A percentile compares a stretch with the other conserved stretches of the same genome.
These are phyloP conservation scores for Astraeus odoratus DNA, from an alignment of 768 basidiomycete genomes.

Conservation along the genomic window DNA sequence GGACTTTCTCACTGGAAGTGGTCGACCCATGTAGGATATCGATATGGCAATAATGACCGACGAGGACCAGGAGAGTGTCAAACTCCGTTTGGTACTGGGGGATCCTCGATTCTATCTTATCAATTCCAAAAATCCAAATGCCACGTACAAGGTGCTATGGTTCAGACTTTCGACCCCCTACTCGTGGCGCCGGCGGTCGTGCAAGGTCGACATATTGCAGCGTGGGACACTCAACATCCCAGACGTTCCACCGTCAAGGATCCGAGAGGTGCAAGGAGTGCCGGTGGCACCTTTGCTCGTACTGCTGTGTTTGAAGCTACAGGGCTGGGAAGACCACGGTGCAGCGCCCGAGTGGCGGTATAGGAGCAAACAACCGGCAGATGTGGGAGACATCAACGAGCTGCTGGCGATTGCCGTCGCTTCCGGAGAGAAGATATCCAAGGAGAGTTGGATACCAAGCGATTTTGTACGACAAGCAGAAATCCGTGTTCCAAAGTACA, in stretches of 20 bases:
- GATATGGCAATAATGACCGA: constrained; percentile 39
- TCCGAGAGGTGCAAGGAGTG: constrained; percentile 10
- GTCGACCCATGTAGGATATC: constrained; percentile 32
- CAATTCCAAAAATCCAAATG: constrained; percentile 28
- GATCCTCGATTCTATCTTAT: constrained; percentile 33
- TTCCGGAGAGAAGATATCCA: not conserved
- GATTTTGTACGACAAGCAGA: constrained; percentile 23
- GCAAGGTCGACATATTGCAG: constrained; percentile 35
- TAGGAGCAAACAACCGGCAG: constrained; percentile 31
- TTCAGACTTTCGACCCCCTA: constrained; percentile 18
- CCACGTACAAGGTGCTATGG: constrained; percentile 39
- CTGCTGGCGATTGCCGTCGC: constrained; percentile 33
- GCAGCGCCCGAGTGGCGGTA: constrained; percentile 25
- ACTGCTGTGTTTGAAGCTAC: constrained; percentile 35
- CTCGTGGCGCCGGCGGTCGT: constrained; percentile 10
- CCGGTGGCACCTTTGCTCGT: constrained; percentile 34
- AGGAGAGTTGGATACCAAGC: constrained; percentile 23
- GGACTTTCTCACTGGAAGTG: not conserved
- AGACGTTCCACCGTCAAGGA: constrained; percentile 15
- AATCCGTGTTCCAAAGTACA: constrained; percentile 12
- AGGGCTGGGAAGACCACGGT: constrained; percentile 37
- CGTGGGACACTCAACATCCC: constrained; percentile 34
- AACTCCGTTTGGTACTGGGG: constrained; percentile 26
- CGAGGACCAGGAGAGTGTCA: constrained; percentile 32
- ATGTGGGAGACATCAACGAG: constrained; percentile 36